phyloP scores from a whole-genome alignment of 352 stramenopile genomes.

The Globisporangium echinulatum region DNA sequence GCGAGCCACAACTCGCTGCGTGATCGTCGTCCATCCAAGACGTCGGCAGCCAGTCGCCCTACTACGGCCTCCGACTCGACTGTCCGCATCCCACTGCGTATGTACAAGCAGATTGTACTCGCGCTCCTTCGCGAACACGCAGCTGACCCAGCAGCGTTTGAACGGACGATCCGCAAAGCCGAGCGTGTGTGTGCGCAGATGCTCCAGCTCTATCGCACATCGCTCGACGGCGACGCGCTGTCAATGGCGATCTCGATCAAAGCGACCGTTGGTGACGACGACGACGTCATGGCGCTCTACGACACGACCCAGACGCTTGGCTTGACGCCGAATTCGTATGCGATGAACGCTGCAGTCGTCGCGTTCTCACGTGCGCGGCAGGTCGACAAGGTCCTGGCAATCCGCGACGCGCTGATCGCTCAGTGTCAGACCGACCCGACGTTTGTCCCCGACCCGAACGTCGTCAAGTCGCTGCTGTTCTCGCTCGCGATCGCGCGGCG shows the following conservation, averaged over 20 bases:
- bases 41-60: constrained; percentile 4
- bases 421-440: constrained; percentile 8
- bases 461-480: constrained; percentile 53
- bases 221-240: constrained; percentile 56
- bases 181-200: constrained; percentile 65
- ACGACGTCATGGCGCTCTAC: constrained; percentile 71
- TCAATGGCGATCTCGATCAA: constrained; percentile 80
- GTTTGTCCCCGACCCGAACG: constrained; percentile 36
- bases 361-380: constrained; percentile 57
- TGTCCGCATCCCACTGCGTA: constrained; percentile 34
- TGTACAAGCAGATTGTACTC: constrained; percentile 65
- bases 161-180: constrained; percentile 36
- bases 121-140: constrained; percentile 41
- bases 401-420: constrained; percentile 29
- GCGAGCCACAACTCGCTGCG: constrained; percentile 37
- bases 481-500: constrained; percentile 57
- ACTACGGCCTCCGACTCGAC: neutral
- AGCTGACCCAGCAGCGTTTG: constrained; percentile 12
- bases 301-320: constrained; percentile 59
- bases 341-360: constrained; percentile 63
- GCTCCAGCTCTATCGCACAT: constrained; percentile 42
- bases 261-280: constrained; percentile 56
- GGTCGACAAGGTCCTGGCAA: constrained; percentile 47
- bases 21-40: constrained; percentile 2
- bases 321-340: constrained; percentile 67